Base-by-base conservation (phyloP, 108 stramenopile genomes). In the Seminavis robusta region DNA sequence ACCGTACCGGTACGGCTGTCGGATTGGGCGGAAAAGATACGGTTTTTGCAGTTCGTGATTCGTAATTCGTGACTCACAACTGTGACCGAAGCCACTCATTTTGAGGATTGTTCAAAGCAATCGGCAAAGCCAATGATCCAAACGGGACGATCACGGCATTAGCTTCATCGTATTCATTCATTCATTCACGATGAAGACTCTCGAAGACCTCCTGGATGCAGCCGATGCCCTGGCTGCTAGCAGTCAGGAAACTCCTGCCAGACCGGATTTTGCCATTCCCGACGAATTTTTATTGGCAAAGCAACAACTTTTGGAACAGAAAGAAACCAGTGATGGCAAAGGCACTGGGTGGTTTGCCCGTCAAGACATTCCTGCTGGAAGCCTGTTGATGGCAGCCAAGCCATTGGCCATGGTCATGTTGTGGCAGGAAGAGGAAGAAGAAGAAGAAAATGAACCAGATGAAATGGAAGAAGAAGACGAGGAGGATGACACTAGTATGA, bases 341-440 rank as follows among this genome's bases (percentile, higher is more conserved):
- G 87, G 87, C 1, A 81, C 66, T 37, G 83, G 81, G 2, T 80
- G 69, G 42, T 74, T 71, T 55, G 75, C 87, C 33, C 71, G 62
- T 8, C 34, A 34, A 27, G 45, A 64, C 30, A 50, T 88, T 19
- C 31, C 66, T 2, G 71, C 68, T 8, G 87, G 87, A 2, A 68
- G 76, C 0, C 16, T 65, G 2, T 33, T 88, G 19, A 26, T 84
- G 19, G 55, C 74, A 5, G 67, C 60, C 25, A 88, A 84, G 40
- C 83, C 87, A 1, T 31, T 88, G 9, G 68, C 67, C 0, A 69
- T 79, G 68, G 81, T 83, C 6, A 62, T 87, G 56, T 68, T 76
- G 27, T 76, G 57, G 58, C 74, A 86, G 47, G 77, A 72, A 16
- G 66, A 61, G 20, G 57, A 26, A n/a, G 65, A 23, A 15, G 69